Base-by-base conservation (phyloP, 495 filamentous ascomycete genomes). In the Mytilinidion resinicola region DNA sequence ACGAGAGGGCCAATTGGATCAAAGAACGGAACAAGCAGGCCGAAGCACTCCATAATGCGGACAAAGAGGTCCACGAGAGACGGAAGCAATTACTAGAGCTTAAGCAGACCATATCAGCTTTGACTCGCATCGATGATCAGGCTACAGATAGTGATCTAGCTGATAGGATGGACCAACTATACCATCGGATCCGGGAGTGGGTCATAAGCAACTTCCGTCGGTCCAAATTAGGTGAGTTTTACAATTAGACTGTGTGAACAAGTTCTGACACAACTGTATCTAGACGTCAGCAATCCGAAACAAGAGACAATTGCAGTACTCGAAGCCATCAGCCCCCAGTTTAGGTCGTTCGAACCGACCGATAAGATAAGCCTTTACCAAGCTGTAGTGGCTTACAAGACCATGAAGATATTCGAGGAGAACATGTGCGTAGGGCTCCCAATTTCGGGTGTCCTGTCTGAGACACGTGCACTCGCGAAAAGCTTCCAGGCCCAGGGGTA, bases 101-200 rank as follows among this genome's bases (percentile, higher is more conserved):
- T 12, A 73, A 73, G 56, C 61, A 57, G 17, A 70, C 49, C 57
- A 68, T 73, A 15, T 67, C 69, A 3, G 54, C 62, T 4, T 60
- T 69, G 4, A 73, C 70, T 0, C 63, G 70, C 1, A 60, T 67
- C 38, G 61, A 66, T 0, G 51, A 20, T 20, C 65, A 70, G 55
- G 67, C 69, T 9, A 65, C 69, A 1, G 70, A 73, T 42, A 55
- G 58, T 17, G 64, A 66, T 10, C 62, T 73, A 20, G 57, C 57
- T 1, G 61, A 69, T n/a, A 56, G 57, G 35, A 59, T 69, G 30
- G 56, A 64, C 35, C 50, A 66, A 39, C 53, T 73, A 5, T 55
- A 63, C 33, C 57, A 73, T 56, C 59, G 68, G n/a, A 56, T 69
- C 17, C 65, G 70, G 37, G 70, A 73, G 38, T 73, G 70, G 70